Evolutionary conservation across 805 yeast species (phyloP).

Genomic region (Teunomyces stri): DNA sequence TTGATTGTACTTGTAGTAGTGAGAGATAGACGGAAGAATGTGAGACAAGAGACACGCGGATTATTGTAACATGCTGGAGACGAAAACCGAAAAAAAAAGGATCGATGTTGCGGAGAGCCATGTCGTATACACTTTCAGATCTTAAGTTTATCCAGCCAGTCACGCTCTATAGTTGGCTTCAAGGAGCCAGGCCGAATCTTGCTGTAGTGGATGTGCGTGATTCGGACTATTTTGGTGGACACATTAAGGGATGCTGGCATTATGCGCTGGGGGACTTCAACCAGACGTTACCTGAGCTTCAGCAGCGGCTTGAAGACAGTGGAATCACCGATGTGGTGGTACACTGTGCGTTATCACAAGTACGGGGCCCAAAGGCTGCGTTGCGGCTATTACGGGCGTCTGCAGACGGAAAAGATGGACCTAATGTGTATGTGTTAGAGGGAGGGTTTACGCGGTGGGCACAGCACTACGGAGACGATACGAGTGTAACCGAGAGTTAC

Average conservation of each 20-base stretch:
- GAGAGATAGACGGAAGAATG: no score
- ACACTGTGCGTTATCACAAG: conserved; percentile 90
- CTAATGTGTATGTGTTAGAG: conserved; percentile 61
- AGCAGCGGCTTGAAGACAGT: conserved; percentile 27
- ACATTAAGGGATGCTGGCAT: conserved; percentile 54
- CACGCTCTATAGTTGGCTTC: conserved; percentile 47
- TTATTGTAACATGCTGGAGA: no score
- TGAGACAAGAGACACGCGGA: neutral
- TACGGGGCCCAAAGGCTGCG: conserved; percentile 87
- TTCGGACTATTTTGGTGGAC: conserved; percentile 77
- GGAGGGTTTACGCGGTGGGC: conserved; percentile 94
- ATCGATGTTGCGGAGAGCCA: neutral
- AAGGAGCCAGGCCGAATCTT: conserved; percentile 38
- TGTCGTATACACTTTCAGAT: conserved; percentile 34
- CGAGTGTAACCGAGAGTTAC: conserved; percentile 53
- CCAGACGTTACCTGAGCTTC: conserved; percentile 36
- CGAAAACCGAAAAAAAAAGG: neutral
- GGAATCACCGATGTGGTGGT: conserved; percentile 61
- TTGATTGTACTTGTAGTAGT: no score
- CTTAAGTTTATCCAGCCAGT: conserved; percentile 46
- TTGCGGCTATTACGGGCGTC: conserved; percentile 53
- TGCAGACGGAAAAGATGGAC: conserved; percentile 26
- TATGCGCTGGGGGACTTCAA: conserved; percentile 51
- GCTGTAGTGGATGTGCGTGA: conserved; percentile 84
- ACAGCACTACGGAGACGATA: conserved; percentile 64